phyloP scores from a whole-genome alignment of 495 filamentous ascomycete species.

The Entonaema liquescens region DNA sequence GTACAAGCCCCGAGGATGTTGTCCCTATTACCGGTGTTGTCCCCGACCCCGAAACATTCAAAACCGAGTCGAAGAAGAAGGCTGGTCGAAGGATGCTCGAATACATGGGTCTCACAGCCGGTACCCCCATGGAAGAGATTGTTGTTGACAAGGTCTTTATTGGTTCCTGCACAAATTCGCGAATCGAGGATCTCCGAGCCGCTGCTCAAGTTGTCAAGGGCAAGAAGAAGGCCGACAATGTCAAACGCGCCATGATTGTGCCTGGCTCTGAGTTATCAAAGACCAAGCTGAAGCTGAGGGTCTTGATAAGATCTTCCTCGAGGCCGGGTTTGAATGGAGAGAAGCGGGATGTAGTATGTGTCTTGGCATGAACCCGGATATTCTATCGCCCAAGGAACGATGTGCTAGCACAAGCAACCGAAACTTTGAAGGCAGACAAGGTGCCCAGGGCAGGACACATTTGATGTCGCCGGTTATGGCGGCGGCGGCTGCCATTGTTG shows the following conservation, averaged over 20 bases:
- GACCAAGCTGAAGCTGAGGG: slow-evolving; percentile 90
- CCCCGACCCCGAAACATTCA: slow-evolving; percentile 86
- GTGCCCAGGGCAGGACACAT: slow-evolving; percentile 91
- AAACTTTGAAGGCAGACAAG: slow-evolving; percentile 97
- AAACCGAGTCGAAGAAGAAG: slow-evolving; percentile 76
- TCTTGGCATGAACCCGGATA: slow-evolving; percentile 98
- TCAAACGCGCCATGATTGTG: slow-evolving; percentile 95
- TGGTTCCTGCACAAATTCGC: slow-evolving; percentile 95
- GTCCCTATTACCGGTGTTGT: slow-evolving; percentile 90
- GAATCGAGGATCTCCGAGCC: slow-evolving; percentile 94
- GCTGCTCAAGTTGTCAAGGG: slow-evolving; percentile 87
- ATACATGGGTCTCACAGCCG: slow-evolving; percentile 92
- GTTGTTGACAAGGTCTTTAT: slow-evolving; percentile 96
- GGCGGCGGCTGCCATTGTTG: slow-evolving; percentile 86
- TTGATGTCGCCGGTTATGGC: slow-evolving; percentile 98
- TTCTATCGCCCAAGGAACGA: slow-evolving; percentile 90
- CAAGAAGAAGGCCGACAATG: slow-evolving; percentile 81
- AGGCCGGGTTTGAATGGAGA: slow-evolving; percentile 96
- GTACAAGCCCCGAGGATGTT: slow-evolving; percentile 95
- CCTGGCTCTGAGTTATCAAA: slow-evolving; percentile 94
- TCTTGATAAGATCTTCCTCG: slow-evolving; percentile 88
- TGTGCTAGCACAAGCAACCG: slow-evolving; percentile 96
- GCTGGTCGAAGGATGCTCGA: slow-evolving; percentile 83
- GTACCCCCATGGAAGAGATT: slow-evolving; percentile 90
- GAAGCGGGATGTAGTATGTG: slow-evolving; percentile 99